These are phyloP conservation scores for Diospyros lotus DNA, from an alignment of 148 eudicot species.

Conservation along the genomic window DNA sequence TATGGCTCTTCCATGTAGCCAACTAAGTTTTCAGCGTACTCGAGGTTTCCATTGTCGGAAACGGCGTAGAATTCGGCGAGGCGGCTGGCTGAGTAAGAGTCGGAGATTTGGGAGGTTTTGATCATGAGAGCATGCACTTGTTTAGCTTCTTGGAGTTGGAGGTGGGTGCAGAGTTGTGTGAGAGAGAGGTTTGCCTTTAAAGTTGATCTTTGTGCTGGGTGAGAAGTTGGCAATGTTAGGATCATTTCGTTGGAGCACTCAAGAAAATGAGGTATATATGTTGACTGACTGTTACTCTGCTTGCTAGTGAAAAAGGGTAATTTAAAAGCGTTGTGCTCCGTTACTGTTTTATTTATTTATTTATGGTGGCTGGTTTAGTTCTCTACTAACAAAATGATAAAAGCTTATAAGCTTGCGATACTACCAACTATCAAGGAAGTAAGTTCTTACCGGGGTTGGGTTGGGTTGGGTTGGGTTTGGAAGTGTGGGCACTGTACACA, in stretches of 20 bases:
- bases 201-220: neutral
- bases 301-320: too few species aligned
- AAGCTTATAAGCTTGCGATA: too few species aligned
- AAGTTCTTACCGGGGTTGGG: too few species aligned
- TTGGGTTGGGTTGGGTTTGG: too few species aligned
- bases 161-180: slow-evolving; percentile 7
- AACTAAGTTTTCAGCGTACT: slow-evolving; percentile 12
- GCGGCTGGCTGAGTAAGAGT: slow-evolving; percentile 11
- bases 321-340: too few species aligned
- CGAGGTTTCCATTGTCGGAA: neutral
- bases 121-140: slow-evolving; percentile 19
- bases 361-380: too few species aligned
- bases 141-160: slow-evolving; percentile 16
- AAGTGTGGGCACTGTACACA: too few species aligned
- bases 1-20: slow-evolving; percentile 14
- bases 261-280: neutral
- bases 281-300: too few species aligned
- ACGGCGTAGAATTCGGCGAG: slow-evolving; percentile 17
- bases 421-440: too few species aligned
- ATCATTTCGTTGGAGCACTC: neutral
- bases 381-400: too few species aligned
- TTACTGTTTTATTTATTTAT: too few species aligned
- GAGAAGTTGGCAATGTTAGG: neutral
- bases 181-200: neutral
- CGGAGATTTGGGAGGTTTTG: slow-evolving; percentile 16